Evolutionary conservation across 176 grass and related monocot species (phyloP).

Genomic region (Triticum turgidum): DNA sequence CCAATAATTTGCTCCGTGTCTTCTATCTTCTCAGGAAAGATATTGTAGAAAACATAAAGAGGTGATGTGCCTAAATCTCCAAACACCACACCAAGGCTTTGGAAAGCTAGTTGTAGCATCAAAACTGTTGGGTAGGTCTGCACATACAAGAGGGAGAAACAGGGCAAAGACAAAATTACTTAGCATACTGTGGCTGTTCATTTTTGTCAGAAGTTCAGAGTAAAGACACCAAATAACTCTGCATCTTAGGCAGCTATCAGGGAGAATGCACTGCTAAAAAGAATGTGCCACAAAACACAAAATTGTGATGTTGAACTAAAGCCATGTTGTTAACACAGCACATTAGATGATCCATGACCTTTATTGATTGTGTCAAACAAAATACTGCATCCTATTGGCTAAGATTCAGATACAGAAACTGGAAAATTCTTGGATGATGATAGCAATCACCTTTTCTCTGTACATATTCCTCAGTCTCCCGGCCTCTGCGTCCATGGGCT

Average conservation of each 20-base stretch:
- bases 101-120: constrained; percentile 64
- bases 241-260: neutral
- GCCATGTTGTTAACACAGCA: neutral
- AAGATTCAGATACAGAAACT: neutral
- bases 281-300: neutral
- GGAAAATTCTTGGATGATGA: neutral
- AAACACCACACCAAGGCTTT: constrained; percentile 87
- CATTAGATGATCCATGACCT: neutral
- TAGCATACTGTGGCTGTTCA: neutral
- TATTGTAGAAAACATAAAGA: constrained; percentile 82
- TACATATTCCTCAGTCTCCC: constrained; percentile 71
- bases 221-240: neutral
- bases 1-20: constrained; percentile 75
- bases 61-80: constrained; percentile 85
- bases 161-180: neutral
- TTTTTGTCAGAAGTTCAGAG: neutral
- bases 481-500: constrained; percentile 83
- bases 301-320: neutral
- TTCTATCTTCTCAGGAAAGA: constrained; percentile 61
- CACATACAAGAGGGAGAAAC: constrained; percentile 27
- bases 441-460: constrained; percentile 69
- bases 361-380: too few species aligned
- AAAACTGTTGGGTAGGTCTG: constrained; percentile 66
- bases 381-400: neutral
- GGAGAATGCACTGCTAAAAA: neutral